A percentile compares a stretch with the other conserved stretches of the same genome.
Conservation (phyloP, 192 early-diverging fungal species). For the Lunasporangiospora selenospora region DNA sequence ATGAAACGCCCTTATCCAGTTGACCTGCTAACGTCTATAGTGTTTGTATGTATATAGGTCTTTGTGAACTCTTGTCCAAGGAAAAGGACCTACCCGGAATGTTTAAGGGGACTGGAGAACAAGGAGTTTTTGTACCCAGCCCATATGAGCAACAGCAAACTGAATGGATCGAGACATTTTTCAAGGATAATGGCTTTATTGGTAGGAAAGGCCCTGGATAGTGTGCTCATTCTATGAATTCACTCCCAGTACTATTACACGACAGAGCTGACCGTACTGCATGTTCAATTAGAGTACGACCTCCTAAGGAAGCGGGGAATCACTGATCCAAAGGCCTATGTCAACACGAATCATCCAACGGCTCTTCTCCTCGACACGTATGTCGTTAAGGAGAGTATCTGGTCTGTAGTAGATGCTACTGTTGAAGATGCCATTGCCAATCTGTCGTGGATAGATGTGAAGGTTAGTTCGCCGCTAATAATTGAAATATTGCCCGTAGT, state of each 20-base stretch:
- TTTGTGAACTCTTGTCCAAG: slow-evolving; percentile 27
- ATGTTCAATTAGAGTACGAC: slow-evolving; percentile 6
- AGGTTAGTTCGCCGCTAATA: slow-evolving; percentile 10
- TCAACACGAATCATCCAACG: slow-evolving; percentile 27
- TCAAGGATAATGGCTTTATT: slow-evolving; percentile 43
- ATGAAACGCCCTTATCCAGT: too few relatives aligned
- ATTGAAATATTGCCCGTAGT: too few relatives aligned
- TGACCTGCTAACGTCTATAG: too few relatives aligned
- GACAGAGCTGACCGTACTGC: too few relatives aligned
- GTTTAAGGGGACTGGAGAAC: slow-evolving; percentile 25
- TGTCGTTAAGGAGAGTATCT: slow-evolving; percentile 34
- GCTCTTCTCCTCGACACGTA: slow-evolving; percentile 23
- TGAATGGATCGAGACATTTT: slow-evolving; percentile 40
- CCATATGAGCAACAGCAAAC: slow-evolving; percentile 40
- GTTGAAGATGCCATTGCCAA: slow-evolving; percentile 38
- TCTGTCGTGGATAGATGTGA: slow-evolving; percentile 42
- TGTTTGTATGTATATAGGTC: too few relatives aligned
- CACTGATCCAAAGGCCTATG: slow-evolving; percentile 25
- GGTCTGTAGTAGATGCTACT: slow-evolving; percentile 43
- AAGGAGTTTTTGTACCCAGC: slow-evolving; percentile 27
- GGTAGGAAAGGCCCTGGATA: slow-evolving; percentile 14
- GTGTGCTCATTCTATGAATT: too few relatives aligned
- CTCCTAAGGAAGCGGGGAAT: slow-evolving; percentile 23
- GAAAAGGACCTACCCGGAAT: slow-evolving; percentile 13
- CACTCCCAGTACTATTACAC: too few relatives aligned